phyloP scores from a whole-genome alignment of 306 rosid species.

The Quercus berberidifolia region DNA sequence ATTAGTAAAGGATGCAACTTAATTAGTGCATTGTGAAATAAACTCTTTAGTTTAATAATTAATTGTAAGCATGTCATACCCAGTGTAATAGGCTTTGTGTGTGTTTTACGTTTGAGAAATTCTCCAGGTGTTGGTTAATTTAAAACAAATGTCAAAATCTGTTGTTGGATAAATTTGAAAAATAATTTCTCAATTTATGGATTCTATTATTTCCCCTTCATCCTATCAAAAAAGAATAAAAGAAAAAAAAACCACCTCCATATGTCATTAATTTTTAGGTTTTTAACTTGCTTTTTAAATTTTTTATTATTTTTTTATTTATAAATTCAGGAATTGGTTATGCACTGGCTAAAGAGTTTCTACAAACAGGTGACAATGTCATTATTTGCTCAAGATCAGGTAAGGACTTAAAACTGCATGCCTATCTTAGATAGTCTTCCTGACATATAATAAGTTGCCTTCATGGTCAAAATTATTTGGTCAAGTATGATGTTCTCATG shows the following conservation, averaged over 20 bases:
- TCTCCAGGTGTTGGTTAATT: background rate
- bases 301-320: background rate
- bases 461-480: background rate
- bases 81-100: background rate
- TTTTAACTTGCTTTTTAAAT: background rate
- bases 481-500: background rate
- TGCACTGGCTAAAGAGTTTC: conserved; percentile 79
- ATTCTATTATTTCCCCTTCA: background rate
- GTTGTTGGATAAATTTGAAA: background rate
- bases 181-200: background rate
- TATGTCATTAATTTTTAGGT: background rate
- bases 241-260: background rate
- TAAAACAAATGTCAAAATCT: background rate
- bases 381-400: conserved; percentile 83
- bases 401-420: conserved; percentile 15
- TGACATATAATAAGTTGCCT: conserved; percentile 7
- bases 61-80: background rate
- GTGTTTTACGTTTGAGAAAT: background rate
- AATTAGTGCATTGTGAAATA: too few relatives aligned
- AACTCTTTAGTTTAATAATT: background rate
- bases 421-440: conserved; percentile 8
- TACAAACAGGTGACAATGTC: conserved; percentile 82
- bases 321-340: conserved; percentile 73
- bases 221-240: too few relatives aligned
- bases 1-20: background rate